These are phyloP conservation scores for Wickerhamomyces sydowiorum DNA, from an alignment of 805 yeast genomes.

Conservation along the genomic window DNA sequence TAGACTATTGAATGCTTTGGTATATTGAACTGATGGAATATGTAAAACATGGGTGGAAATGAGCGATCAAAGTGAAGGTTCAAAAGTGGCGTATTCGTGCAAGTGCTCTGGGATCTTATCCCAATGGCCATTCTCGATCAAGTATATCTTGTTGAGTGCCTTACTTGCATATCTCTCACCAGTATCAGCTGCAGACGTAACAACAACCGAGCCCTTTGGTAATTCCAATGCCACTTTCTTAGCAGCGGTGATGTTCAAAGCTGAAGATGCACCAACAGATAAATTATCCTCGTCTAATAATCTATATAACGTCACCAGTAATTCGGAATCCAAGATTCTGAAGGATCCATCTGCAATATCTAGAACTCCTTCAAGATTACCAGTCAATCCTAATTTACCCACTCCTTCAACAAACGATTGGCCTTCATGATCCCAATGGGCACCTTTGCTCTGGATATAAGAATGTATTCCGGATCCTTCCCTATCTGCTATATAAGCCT, in stretches of 20 bases:
- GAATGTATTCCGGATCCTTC: constrained; percentile 66
- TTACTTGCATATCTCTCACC: constrained; percentile 19
- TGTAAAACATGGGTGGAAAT: background rate
- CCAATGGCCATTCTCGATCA: constrained; percentile 17
- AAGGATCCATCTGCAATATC: constrained; percentile 13
- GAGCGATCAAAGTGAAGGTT: background rate
- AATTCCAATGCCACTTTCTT: constrained; percentile 12
- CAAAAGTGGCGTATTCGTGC: constrained; percentile 10
- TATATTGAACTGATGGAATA: constrained; percentile 3
- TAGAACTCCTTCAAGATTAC: constrained; percentile 14
- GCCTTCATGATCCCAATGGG: constrained; percentile 19
- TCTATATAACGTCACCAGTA: constrained; percentile 11
- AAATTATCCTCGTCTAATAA: constrained; percentile 13
- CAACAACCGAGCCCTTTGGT: constrained; percentile 21
- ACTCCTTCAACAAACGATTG: constrained; percentile 21
- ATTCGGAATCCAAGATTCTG: constrained; percentile 13
- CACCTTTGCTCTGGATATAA: constrained; percentile 14
- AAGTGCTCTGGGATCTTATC: constrained; percentile 13
- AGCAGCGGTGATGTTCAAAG: constrained; percentile 19
- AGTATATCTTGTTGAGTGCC: constrained; percentile 15
- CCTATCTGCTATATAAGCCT: constrained; percentile 67
- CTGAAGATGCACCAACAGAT: constrained; percentile 20
- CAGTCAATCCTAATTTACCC: constrained; percentile 18
- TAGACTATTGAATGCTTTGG: background rate
- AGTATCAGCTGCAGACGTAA: constrained; percentile 19